Evolutionary conservation across 2,329 filamentous ascomycete genomes (phyloP).

Genomic region (Colletotrichum falcatum): DNA sequence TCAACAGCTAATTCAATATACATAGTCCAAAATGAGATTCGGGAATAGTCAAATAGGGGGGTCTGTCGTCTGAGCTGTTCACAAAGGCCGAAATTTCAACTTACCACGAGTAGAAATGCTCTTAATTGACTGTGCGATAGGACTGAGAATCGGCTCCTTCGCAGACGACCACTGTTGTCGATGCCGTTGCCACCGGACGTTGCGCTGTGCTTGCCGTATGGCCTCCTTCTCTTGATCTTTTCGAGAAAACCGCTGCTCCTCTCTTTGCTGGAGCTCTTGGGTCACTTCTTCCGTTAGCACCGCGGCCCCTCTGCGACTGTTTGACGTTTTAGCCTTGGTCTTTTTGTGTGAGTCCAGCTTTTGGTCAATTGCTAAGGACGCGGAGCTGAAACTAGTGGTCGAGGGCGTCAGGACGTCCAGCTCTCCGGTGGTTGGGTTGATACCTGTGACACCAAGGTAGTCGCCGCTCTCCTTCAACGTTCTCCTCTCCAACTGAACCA

Average conservation of each 20-base stretch:
- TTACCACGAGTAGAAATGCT: slow-evolving; percentile 34
- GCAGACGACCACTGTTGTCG: slow-evolving; percentile 64
- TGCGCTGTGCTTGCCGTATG: slow-evolving; percentile 49
- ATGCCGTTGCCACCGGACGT: slow-evolving; percentile 58
- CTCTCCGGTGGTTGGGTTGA: slow-evolving; percentile 68
- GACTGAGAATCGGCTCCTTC: slow-evolving; percentile 62
- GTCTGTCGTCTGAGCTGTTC: neutral
- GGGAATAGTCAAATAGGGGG: neutral
- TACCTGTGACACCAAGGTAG: slow-evolving; percentile 69
- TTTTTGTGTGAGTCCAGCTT: slow-evolving; percentile 50
- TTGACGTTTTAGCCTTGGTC: slow-evolving; percentile 51
- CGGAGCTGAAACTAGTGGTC: slow-evolving; percentile 57
- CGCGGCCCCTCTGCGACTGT: slow-evolving; percentile 55
- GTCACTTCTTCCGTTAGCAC: slow-evolving; percentile 61
- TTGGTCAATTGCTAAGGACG: slow-evolving; percentile 48
- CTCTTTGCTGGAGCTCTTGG: slow-evolving; percentile 46
- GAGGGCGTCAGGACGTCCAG: slow-evolving; percentile 64
- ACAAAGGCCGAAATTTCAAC: neutral
- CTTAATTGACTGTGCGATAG: slow-evolving; percentile 58
- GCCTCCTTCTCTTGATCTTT: slow-evolving; percentile 56
- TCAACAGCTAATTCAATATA: neutral
- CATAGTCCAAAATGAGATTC: neutral
- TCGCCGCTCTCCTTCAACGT: slow-evolving; percentile 67
- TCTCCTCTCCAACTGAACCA: slow-evolving; percentile 53
- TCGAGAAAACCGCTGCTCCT: slow-evolving; percentile 56